A percentile compares a stretch with the other conserved stretches of the same genome.
Evolutionary conservation across 2,329 filamentous ascomycete genomes (phyloP).

Genomic region (Cytospora mali): DNA sequence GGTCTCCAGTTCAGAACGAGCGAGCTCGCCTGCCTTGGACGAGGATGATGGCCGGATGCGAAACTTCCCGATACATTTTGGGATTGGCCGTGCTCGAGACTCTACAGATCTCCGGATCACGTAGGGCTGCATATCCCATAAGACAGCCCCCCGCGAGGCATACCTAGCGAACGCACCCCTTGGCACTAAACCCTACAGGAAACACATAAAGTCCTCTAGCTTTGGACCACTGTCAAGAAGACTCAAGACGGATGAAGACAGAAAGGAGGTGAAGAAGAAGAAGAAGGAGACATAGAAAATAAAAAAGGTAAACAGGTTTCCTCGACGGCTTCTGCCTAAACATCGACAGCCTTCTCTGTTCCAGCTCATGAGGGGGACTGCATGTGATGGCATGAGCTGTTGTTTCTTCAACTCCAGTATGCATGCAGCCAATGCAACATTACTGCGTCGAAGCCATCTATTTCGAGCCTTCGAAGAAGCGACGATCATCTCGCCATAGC

Average conservation of each 20-base stretch:
- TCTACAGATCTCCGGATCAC: slow-evolving; percentile 1
- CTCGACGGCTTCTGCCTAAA: neutral
- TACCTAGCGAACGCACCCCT: neutral
- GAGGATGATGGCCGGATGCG: slow-evolving; percentile 4
- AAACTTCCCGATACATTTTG: too few species aligned
- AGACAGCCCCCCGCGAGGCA: neutral
- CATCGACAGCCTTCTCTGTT: neutral
- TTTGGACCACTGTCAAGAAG: neutral
- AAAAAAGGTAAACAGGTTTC: neutral
- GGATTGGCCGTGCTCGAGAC: neutral
- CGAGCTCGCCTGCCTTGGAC: slow-evolving; percentile 9
- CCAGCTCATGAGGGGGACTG: neutral
- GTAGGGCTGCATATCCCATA: neutral
- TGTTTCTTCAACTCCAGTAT: neutral
- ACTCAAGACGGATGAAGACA: too few species aligned
- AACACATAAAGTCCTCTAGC: neutral
- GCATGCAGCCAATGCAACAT: neutral
- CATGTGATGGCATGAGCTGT: neutral
- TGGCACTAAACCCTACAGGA: neutral
- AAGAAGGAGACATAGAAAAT: neutral
- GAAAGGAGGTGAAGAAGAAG: too few species aligned
- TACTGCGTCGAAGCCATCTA: neutral
- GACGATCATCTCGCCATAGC: neutral
- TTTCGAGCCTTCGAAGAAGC: neutral
- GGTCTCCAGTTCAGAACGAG: slow-evolving; percentile 19